phyloP scores from a whole-genome alignment of 805 yeast species.

The Brettanomyces anomalus region DNA sequence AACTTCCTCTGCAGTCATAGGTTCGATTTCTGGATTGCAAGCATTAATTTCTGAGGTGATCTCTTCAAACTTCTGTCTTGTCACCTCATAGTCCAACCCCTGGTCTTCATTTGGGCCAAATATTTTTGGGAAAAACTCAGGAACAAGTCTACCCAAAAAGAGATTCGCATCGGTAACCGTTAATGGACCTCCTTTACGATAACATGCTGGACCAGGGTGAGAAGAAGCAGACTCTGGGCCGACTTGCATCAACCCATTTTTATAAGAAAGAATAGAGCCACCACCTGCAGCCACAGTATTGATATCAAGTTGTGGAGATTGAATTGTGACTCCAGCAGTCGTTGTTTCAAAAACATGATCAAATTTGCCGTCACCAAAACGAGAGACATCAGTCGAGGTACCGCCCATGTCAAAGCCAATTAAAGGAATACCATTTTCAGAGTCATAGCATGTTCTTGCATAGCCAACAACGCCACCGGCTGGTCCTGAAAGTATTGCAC shows the following conservation, averaged over 20 bases:
- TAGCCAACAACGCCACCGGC: constrained; percentile 98
- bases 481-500: constrained; percentile 89
- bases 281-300: constrained; percentile 85
- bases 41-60: constrained; percentile 50
- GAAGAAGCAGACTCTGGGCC: constrained; percentile 87
- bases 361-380: constrained; percentile 54
- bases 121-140: constrained; percentile 70
- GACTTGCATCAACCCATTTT: constrained; percentile 65
- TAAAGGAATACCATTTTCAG: constrained; percentile 41
- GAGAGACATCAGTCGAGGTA: constrained; percentile 77
- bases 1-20: constrained; percentile 52
- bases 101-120: constrained; percentile 77
- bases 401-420: constrained; percentile 91
- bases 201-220: constrained; percentile 87
- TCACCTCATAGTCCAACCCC: constrained; percentile 49
- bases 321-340: constrained; percentile 77
- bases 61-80: constrained; percentile 40
- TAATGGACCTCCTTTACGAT: constrained; percentile 75
- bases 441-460: constrained; percentile 69
- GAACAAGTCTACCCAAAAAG: constrained; percentile 59
- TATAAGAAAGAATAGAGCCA: constrained; percentile 59
- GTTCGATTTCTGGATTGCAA: constrained; percentile 31
- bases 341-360: constrained; percentile 79
- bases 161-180: constrained; percentile 84
- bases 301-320: constrained; percentile 76